A percentile compares a stretch with the other conserved stretches of the same genome.
Conservation (phyloP, 345 rosid species). For the Erodium maritimum region DNA sequence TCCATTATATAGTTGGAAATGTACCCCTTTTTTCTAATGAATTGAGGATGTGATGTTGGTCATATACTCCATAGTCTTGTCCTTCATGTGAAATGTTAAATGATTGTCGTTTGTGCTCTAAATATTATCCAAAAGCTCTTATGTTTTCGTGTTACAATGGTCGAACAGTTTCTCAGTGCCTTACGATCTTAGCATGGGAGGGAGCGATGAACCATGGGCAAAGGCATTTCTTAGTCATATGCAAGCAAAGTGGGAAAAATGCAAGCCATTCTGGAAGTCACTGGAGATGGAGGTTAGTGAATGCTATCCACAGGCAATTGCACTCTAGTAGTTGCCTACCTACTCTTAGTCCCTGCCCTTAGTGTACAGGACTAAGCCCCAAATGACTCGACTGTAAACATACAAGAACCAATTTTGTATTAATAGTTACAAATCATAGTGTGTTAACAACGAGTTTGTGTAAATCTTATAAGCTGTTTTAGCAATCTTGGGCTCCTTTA, state of each 20-base stretch:
- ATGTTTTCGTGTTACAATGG: background rate
- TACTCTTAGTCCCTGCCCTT: background rate
- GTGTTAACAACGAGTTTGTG: too few relatives aligned
- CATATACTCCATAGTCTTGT: too few relatives aligned
- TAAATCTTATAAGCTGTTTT: too few relatives aligned
- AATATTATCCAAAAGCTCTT: background rate
- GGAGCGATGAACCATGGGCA: slow-evolving; percentile 69
- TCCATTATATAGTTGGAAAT: too few relatives aligned
- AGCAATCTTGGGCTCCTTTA: too few relatives aligned
- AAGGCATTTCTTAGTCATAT: slow-evolving; percentile 38
- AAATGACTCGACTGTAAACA: background rate
- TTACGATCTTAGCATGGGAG: slow-evolving; percentile 78
- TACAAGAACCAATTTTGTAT: background rate
- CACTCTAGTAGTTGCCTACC: slow-evolving; percentile 20
- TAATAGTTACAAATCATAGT: background rate
- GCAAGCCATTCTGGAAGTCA: slow-evolving; percentile 58
- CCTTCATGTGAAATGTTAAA: too few relatives aligned
- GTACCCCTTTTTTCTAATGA: background rate
- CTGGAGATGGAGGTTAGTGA: slow-evolving; percentile 63
- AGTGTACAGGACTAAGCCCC: background rate
- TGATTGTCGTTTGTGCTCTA: too few relatives aligned
- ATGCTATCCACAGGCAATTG: slow-evolving; percentile 83
- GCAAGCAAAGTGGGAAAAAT: slow-evolving; percentile 43
- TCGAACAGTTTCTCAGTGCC: slow-evolving; percentile 74
- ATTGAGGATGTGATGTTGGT: too few relatives aligned